Conservation (phyloP, 2,329 filamentous ascomycete species). For the Talaromyces sp. region DNA sequence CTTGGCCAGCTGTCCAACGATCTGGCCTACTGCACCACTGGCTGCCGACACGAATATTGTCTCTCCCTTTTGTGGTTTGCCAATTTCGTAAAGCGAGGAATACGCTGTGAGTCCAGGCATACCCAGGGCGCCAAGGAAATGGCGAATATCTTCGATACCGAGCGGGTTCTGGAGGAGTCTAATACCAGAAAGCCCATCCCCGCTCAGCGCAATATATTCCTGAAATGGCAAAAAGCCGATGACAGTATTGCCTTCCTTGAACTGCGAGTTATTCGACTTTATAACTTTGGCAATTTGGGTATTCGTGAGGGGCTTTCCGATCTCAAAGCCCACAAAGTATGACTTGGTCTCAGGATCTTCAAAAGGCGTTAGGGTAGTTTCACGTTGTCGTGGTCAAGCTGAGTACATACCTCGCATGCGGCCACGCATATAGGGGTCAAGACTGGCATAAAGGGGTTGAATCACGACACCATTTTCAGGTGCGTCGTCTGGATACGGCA, state of each 20-base stretch:
- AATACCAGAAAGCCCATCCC: slow-evolving; percentile 36
- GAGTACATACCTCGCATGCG: slow-evolving; percentile 58
- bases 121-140: slow-evolving; percentile 72
- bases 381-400: background rate
- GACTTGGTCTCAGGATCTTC: slow-evolving; percentile 54
- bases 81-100: slow-evolving; percentile 69
- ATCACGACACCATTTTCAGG: slow-evolving; percentile 63
- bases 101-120: slow-evolving; percentile 77
- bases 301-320: slow-evolving; percentile 63
- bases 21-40: slow-evolving; percentile 74
- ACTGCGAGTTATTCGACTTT: slow-evolving; percentile 61
- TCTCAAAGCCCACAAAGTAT: slow-evolving; percentile 60
- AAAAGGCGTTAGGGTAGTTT: background rate
- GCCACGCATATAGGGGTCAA: slow-evolving; percentile 81
- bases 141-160: slow-evolving; percentile 43
- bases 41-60: slow-evolving; percentile 80
- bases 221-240: slow-evolving; percentile 56
- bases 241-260: slow-evolving; percentile 64
- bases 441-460: slow-evolving; percentile 69
- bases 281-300: slow-evolving; percentile 63
- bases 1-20: slow-evolving; percentile 81
- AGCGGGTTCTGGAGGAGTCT: slow-evolving; percentile 62
- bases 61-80: slow-evolving; percentile 69
- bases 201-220: slow-evolving; percentile 62
- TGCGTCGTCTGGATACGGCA: slow-evolving; percentile 28